A percentile compares a stretch with the other conserved stretches of the same genome.
phyloP scores from a whole-genome alignment of 345 rosid genomes.

The Populus ilicifolia region DNA sequence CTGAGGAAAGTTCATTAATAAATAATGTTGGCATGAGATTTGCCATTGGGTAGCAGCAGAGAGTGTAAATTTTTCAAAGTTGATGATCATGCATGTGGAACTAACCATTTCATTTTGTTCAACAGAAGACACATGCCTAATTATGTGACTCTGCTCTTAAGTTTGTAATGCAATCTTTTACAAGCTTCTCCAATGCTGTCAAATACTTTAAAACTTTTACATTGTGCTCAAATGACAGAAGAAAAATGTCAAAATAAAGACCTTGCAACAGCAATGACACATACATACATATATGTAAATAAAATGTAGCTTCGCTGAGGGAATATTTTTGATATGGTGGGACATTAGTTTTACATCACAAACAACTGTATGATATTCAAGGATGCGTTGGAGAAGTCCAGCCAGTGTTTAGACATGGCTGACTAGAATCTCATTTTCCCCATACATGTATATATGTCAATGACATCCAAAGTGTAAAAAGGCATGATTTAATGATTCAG shows the following conservation, averaged over 20 bases:
- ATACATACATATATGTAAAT: too few species aligned
- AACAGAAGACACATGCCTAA: background rate
- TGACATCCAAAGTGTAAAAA: background rate
- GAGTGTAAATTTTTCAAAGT: background rate
- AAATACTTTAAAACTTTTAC: too few species aligned
- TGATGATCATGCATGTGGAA: background rate
- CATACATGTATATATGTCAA: background rate
- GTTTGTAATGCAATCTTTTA: background rate
- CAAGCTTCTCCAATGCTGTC: background rate
- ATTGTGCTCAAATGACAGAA: background rate
- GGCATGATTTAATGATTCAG: background rate
- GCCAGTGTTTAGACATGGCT: background rate
- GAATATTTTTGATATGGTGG: background rate
- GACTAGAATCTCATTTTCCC: background rate
- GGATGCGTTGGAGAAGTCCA: background rate
- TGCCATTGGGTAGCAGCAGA: too few species aligned
- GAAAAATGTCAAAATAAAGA: background rate
- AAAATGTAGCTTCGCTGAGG: background rate
- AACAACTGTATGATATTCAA: background rate
- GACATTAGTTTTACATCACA: background rate
- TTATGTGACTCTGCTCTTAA: background rate
- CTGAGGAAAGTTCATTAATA: constrained; percentile 31
- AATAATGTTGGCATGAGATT: constrained; percentile 7
- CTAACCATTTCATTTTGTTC: background rate
- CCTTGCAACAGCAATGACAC: background rate